Percentiles rank a stretch among this genome's conserved stretches.
phyloP scores from a whole-genome alignment of 371 early-diverging fungal species.

The Saksenaea oblongispora region DNA sequence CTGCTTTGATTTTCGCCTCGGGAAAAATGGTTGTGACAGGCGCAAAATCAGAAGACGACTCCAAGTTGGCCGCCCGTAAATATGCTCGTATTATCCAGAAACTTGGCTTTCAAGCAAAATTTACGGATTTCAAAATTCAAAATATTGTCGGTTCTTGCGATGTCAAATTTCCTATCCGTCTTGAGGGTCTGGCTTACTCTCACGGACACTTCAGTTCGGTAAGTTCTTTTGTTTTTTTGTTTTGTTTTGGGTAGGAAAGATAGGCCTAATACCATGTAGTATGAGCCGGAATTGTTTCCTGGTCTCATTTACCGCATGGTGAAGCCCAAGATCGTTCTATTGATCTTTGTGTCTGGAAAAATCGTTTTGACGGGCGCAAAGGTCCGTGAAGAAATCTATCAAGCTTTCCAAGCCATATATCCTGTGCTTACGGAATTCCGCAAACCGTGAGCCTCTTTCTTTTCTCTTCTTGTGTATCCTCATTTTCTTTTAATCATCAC shows the following conservation, averaged over 20 bases:
- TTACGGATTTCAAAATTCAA: slow-evolving; percentile 99
- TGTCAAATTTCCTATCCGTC: slow-evolving; percentile 99
- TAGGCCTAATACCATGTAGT: slow-evolving; percentile 57
- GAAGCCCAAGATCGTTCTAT: slow-evolving; percentile 99
- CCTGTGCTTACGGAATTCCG: slow-evolving; percentile 95
- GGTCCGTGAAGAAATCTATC: slow-evolving; percentile 99
- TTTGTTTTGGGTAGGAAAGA: neutral
- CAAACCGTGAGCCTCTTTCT: slow-evolving; percentile 55
- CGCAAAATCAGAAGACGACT: slow-evolving; percentile 96
- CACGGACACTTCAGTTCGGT: slow-evolving; percentile 98
- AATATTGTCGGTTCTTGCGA: slow-evolving; percentile 99
- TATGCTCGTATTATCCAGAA: slow-evolving; percentile 99
- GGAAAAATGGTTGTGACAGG: slow-evolving; percentile 99
- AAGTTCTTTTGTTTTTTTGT: slow-evolving; percentile 49
- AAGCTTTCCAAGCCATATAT: slow-evolving; percentile 99
- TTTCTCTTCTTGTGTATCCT: neutral
- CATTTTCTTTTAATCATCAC: neutral
- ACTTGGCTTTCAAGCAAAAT: slow-evolving; percentile 98
- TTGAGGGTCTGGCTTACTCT: slow-evolving; percentile 98
- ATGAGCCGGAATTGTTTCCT: slow-evolving; percentile 99
- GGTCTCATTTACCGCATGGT: slow-evolving; percentile 99
- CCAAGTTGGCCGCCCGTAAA: slow-evolving; percentile 98
- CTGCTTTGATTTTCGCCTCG: slow-evolving; percentile 99
- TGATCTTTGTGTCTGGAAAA: slow-evolving; percentile 99
- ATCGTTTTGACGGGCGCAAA: slow-evolving; percentile 99